Conservation (phyloP, 2,329 filamentous ascomycete genomes). For the Aspergillus cejpii region DNA sequence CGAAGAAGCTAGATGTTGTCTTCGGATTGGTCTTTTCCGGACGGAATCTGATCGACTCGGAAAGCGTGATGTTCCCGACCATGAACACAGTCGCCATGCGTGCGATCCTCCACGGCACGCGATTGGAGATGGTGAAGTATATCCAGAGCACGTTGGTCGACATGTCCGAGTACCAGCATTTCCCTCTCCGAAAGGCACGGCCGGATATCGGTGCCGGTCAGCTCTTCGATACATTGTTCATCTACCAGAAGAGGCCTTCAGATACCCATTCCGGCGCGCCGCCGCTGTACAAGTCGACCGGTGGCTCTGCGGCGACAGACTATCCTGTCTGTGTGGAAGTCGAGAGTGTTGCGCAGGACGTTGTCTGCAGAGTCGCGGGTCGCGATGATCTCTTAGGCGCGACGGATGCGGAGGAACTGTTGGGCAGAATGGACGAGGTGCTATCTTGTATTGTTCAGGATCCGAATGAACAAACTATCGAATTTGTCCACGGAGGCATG, state of each 20-base stretch:
- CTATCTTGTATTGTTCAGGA: conserved; percentile 51
- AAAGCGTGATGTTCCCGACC: conserved; percentile 70
- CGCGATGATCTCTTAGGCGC: conserved; percentile 51
- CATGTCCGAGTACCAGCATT: conserved; percentile 66
- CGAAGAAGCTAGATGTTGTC: conserved; percentile 62
- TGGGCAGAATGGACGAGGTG: conserved; percentile 55
- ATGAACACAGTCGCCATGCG: conserved; percentile 86
- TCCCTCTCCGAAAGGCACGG: conserved; percentile 66
- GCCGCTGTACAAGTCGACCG: conserved; percentile 56
- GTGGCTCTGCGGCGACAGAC: conserved; percentile 62
- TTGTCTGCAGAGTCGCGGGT: conserved; percentile 68
- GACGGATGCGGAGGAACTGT: conserved; percentile 45
- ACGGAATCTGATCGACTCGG: conserved; percentile 64
- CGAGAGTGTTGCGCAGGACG: conserved; percentile 50
- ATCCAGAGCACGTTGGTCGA: conserved; percentile 63
- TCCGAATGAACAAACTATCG: conserved; percentile 48
- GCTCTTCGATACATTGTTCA: conserved; percentile 61
- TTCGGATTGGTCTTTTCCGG: conserved; percentile 83
- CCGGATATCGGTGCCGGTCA: conserved; percentile 40
- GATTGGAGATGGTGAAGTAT: conserved; percentile 59
- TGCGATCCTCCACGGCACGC: conserved; percentile 62
- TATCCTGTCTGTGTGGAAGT: conserved; percentile 79
- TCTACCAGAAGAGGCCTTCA: conserved; percentile 54
- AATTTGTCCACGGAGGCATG: conserved; percentile 47
- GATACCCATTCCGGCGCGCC: conserved; percentile 10